Conservation (phyloP, 1,139 yeast species). For the Geotrichum carabidarum region DNA sequence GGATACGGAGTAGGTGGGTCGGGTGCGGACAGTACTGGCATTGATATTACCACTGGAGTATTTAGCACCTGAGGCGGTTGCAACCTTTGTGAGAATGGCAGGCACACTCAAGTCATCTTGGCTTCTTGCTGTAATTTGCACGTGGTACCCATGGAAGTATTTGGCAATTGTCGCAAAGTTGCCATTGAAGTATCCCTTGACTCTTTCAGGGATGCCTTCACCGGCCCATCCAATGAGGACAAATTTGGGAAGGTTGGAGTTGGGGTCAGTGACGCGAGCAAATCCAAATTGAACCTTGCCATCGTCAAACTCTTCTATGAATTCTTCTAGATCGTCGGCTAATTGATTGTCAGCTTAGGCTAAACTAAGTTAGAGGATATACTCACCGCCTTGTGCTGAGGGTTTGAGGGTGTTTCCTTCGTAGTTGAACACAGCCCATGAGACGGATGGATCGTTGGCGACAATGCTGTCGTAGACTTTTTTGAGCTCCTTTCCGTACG, state of each 20-base stretch:
- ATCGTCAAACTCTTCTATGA: slow-evolving; percentile 76
- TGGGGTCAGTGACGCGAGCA: slow-evolving; percentile 82
- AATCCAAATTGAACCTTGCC: slow-evolving; percentile 89
- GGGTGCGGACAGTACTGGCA: slow-evolving; percentile 32
- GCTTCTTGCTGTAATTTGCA: slow-evolving; percentile 94
- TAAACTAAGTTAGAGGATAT: background rate
- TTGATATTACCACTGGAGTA: slow-evolving; percentile 52
- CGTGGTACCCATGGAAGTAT: slow-evolving; percentile 68
- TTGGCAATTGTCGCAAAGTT: slow-evolving; percentile 41
- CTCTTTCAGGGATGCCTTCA: slow-evolving; percentile 44
- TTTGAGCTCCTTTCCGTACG: slow-evolving; percentile 40
- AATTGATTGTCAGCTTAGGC: background rate
- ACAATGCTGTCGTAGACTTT: slow-evolving; percentile 40
- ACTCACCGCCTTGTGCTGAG: slow-evolving; percentile 34
- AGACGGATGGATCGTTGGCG: slow-evolving; percentile 39
- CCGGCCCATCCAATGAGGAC: slow-evolving; percentile 81
- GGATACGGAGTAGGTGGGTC: slow-evolving; percentile 36
- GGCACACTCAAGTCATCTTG: slow-evolving; percentile 79
- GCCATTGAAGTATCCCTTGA: slow-evolving; percentile 43
- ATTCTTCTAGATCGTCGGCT: slow-evolving; percentile 65
- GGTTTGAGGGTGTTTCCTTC: slow-evolving; percentile 37
- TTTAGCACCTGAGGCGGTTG: slow-evolving; percentile 93
- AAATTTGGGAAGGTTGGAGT: slow-evolving; percentile 79
- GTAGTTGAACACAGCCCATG: slow-evolving; percentile 44
- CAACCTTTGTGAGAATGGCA: slow-evolving; percentile 69